Base-by-base conservation (phyloP, 768 basidiomycete species). In the Coprinopsis cinerea region DNA sequence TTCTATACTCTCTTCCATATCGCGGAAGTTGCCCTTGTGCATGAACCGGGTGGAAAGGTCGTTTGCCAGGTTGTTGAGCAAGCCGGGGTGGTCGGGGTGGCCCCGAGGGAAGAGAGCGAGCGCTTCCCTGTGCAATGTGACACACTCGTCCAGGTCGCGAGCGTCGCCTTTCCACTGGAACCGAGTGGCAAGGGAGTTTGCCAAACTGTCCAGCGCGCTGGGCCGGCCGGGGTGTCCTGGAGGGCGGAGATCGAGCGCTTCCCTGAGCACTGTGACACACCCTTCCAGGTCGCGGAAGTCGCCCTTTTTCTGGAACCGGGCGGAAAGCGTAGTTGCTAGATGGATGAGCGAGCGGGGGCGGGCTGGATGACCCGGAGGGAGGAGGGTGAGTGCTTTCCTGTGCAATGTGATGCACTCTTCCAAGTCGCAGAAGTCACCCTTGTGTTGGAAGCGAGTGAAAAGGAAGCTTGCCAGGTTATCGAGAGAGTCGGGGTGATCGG, bases 91-190 rank as follows among this genome's bases (percentile, higher is more conserved):
- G 23, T 23, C n/a, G 26, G 44, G 27, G 17, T 46, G 44, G 18
- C 37, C 37, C 11, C 30, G 9, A 34, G 30, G n/a, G 30, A 34
- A n/a, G n/a, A 51, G 22, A 1, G 32, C 50, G 17, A 54, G 50
- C 20, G 51, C 61, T 11, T 45, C 30, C 23, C 47, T 41, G 26
- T 58, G 47, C 6, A 39, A 26, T n/a, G 4, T 11, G 27, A 66
- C 60, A 5, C 60, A 59, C 43, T 59, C 46, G 9, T 62, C 52
- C 5, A 63, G 51, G 42, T 58, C 55, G 1, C 1, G n/a, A 10
- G 53, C 35, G 14, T 54, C 30, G 7, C 30, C 30, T 32, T 7
- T 32, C 15, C 15, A 15, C 30, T 32, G 7, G 30, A 32, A 32
- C 30, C 30, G 7, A 32, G 30, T 32, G 9, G 15, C 30, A 32